A percentile compares a stretch with the other conserved stretches of the same genome.
Conservation (phyloP, 2,329 filamentous ascomycete species). For the Penicillium frequentans region DNA sequence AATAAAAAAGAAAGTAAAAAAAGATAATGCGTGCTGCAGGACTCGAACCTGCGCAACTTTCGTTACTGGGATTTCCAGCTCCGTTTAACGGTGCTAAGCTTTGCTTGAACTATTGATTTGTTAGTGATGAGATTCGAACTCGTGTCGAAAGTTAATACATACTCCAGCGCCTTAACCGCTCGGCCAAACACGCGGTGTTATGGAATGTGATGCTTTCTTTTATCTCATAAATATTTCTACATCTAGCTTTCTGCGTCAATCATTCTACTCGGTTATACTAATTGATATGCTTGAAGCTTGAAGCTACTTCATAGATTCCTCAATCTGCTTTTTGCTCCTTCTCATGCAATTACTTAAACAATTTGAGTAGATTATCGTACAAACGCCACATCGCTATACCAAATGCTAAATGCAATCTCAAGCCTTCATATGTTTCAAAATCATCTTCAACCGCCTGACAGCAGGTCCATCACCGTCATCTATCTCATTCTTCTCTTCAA, state of each 20-base stretch:
- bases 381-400: not conserved
- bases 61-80: too few relatives aligned
- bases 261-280: too few relatives aligned
- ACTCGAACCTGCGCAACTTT: too few relatives aligned
- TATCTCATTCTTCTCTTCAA: constrained; percentile 30
- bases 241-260: too few relatives aligned
- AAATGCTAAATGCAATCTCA: constrained; percentile 8
- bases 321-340: not conserved
- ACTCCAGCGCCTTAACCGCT: too few relatives aligned
- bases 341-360: not conserved
- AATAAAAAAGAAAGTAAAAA: too few relatives aligned
- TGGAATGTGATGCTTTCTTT: not conserved
- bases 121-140: not conserved
- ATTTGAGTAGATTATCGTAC: not conserved
- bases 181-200: too few relatives aligned
- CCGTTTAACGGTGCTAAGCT: too few relatives aligned
- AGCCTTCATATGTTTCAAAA: constrained; percentile 38
- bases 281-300: too few relatives aligned
- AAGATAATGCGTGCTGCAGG: too few relatives aligned
- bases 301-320: not conserved
- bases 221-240: too few relatives aligned
- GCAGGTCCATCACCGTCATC: constrained; percentile 36
- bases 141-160: not conserved
- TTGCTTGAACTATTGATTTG: too few relatives aligned
- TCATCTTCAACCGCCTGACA: constrained; percentile 40